A percentile compares a stretch with the other conserved stretches of the same genome.
Evolutionary conservation across 2,329 filamentous ascomycete genomes (phyloP).

Genomic region (Mollisiaceae sp.): DNA sequence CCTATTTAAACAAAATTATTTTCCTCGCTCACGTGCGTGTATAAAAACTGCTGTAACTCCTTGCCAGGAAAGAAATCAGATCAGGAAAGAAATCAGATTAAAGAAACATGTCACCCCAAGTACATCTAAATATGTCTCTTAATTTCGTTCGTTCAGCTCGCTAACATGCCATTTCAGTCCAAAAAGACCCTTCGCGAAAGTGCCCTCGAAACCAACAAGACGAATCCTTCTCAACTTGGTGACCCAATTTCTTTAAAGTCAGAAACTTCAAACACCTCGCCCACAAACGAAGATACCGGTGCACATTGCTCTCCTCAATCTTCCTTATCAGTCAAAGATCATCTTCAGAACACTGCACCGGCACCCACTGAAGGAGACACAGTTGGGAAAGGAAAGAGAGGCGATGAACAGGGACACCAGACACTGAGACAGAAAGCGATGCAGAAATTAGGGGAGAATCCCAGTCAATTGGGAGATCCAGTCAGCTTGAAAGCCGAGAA

Average conservation of each 20-base stretch:
- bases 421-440: slow-evolving; percentile 28
- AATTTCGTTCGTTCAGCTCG: background rate
- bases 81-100: background rate
- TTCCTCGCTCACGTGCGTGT: background rate
- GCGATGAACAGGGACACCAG: slow-evolving; percentile 10
- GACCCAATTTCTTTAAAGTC: slow-evolving; percentile 33
- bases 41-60: background rate
- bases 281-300: slow-evolving; percentile 18
- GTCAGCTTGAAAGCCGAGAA: slow-evolving; percentile 36
- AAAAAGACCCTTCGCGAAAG: slow-evolving; percentile 27
- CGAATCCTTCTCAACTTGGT: slow-evolving; percentile 34
- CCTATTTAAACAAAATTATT: background rate
- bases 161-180: background rate
- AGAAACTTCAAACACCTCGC: slow-evolving; percentile 24
- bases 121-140: background rate
- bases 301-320: slow-evolving; percentile 7
- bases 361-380: slow-evolving; percentile 27
- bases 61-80: background rate
- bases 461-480: slow-evolving; percentile 32
- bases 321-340: slow-evolving; percentile 8
- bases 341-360: slow-evolving; percentile 19
- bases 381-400: slow-evolving; percentile 3
- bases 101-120: background rate
- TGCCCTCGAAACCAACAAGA: slow-evolving; percentile 28
- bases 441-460: slow-evolving; percentile 30